Evolutionary conservation across 2,329 filamentous ascomycete genomes (phyloP), one percentile per base, ranked within the genome.

Genomic region (Fusarium mexicanum): DNA sequence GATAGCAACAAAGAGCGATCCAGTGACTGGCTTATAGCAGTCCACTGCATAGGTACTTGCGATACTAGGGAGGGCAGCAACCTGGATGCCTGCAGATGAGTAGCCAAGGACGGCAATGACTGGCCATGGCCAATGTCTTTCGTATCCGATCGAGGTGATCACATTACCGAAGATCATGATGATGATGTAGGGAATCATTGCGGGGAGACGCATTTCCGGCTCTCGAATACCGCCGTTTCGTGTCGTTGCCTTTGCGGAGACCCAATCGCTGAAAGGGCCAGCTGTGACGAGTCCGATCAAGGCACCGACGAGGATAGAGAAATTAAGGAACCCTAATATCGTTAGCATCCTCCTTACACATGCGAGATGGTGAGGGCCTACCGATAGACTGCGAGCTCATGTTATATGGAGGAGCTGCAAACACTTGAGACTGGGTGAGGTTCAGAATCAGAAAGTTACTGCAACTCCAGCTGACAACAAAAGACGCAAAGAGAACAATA

Each of bases 381-480:
- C 61, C 63, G 4, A 65, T 64, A 3, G 59, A 65, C 2, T 64
- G 59, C 2, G 59, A 64, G 5, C 63, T 65, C 63, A 65, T 65
- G 4, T 64, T 64, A 0, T 64, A 64, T 9, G 63, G 63, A 4
- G 63, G 63, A 13, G 59, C 59, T 2, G 59, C 59, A 41, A 65
- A 65, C 2, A 64, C 63, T 3, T 65, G 63, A 11, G 63, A 65
- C 16, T 65, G 63, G 0, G 63, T 65, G 6, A 65, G 60, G 22
- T 65, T 65, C 3, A 65, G 59, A 33, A 65, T 65, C 13, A 65
- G 3, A 18, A 65, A 65, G 47, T 65, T 65, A 14, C 63, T 65
- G n/a, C 63, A 65, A 20, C 63, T 65, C 63, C 63, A 64, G 40
- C 63, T 65, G 8, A 65, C 63, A 5, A 65, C 63, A 2, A 65